Evolutionary conservation across 1,284 basidiomycete species (phyloP).

Genomic region (Melampsora larici-populina): DNA sequence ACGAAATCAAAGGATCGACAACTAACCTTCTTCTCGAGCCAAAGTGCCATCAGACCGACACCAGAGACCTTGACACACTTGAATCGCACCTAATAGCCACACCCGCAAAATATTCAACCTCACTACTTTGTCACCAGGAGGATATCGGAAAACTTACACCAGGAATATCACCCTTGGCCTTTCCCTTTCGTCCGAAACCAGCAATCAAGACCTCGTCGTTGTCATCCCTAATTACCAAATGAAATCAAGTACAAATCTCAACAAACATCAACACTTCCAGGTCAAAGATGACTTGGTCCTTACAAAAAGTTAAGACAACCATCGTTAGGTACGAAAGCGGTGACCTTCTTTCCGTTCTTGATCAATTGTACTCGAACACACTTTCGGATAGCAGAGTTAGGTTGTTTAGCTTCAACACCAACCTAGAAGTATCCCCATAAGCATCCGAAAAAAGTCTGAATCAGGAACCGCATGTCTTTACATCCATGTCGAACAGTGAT

Average conservation of each 20-base stretch:
- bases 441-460: not conserved
- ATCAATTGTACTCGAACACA: conserved; percentile 99
- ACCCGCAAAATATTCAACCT: not conserved
- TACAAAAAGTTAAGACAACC: conserved; percentile 88
- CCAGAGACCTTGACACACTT: conserved; percentile 99
- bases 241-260: not conserved
- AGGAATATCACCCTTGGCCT: conserved; percentile 87
- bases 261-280: not conserved
- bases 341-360: conserved; percentile 99
- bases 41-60: conserved; percentile 90
- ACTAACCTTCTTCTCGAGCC: conserved; percentile 96
- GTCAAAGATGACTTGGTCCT: not conserved
- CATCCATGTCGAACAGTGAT: not conserved
- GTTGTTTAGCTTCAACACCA: conserved; percentile 82
- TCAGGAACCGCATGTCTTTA: not conserved
- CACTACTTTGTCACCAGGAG: not conserved
- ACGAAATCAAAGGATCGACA: not conserved
- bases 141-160: conserved; percentile 51
- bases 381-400: conserved; percentile 99
- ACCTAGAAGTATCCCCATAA: conserved; percentile 48
- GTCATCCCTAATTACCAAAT: conserved; percentile 26
- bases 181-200: conserved; percentile 99
- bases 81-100: conserved; percentile 79
- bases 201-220: conserved; percentile 76
- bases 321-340: conserved; percentile 82